Evolutionary conservation across 2,329 filamentous ascomycete genomes (phyloP).

Genomic region (Sarocladium oryzae): DNA sequence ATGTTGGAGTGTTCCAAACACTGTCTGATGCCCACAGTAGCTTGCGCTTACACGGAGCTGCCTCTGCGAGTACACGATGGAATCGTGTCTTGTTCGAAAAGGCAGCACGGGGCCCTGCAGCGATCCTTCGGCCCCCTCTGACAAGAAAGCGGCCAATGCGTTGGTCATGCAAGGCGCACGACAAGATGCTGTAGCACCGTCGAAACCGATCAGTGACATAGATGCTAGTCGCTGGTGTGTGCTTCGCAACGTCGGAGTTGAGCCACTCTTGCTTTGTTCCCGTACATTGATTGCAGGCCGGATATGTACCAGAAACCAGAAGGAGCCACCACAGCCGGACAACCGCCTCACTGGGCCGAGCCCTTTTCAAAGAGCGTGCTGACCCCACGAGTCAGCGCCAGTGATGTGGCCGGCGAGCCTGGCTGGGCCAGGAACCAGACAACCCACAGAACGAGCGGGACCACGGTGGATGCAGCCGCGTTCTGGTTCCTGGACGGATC

Average conservation of each 20-base stretch:
- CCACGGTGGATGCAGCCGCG: neutral
- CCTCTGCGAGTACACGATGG: neutral
- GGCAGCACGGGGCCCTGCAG: neutral
- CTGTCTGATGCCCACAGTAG: neutral
- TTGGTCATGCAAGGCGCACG: neutral
- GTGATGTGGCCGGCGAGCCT: neutral
- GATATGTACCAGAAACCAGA: too few species aligned
- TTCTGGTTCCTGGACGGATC: slow-evolving; percentile 8
- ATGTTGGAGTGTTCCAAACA: neutral
- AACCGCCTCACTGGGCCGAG: neutral
- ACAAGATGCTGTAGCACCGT: neutral
- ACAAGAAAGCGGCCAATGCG: too few species aligned
- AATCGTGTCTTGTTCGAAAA: neutral
- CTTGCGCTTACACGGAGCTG: neutral
- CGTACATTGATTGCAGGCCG: too few species aligned
- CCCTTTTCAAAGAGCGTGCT: neutral
- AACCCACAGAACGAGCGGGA: neutral
- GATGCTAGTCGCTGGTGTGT: neutral
- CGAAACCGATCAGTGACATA: neutral
- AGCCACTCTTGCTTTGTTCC: neutral
- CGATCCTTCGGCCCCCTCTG: too few species aligned
- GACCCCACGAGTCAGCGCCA: slow-evolving; percentile 4
- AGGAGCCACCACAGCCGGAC: neutral
- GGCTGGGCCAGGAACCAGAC: neutral
- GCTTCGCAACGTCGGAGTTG: neutral